These are phyloP conservation scores for Schwanniomyces etchellsii DNA, from an alignment of 1,139 yeast species.

Conservation along the genomic window DNA sequence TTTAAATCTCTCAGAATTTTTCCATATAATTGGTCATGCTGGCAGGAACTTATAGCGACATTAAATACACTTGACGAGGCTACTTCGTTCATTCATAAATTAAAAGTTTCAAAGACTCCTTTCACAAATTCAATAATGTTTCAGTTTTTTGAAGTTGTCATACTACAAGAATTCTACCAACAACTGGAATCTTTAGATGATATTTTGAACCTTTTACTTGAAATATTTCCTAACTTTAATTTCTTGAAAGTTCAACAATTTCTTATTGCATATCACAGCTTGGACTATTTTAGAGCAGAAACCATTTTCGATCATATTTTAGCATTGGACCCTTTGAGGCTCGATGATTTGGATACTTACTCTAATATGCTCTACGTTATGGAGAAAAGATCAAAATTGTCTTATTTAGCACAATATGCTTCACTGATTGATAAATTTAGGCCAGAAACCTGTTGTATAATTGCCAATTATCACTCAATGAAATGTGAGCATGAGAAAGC, in stretches of 20 bases:
- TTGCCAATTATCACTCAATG: conserved; percentile 90
- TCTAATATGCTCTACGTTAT: conserved; percentile 92
- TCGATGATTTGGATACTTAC: conserved; percentile 87
- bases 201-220: conserved; percentile 41
- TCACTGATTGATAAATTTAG: conserved; percentile 79
- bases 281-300: conserved; percentile 81
- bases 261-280: conserved; percentile 68
- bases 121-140: conserved; percentile 46
- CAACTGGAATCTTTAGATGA: conserved; percentile 47
- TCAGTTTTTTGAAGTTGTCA: conserved; percentile 60
- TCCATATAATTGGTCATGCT: conserved; percentile 92
- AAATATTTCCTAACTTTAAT: conserved; percentile 63
- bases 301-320: conserved; percentile 70
- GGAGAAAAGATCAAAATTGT: conserved; percentile 81
- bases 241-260: conserved; percentile 80
- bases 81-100: conserved; percentile 33
- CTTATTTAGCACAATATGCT: conserved; percentile 83
- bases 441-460: conserved; percentile 91
- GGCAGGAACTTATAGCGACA: conserved; percentile 76
- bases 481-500: conserved; percentile 94
- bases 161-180: conserved; percentile 78
- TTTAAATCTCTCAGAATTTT: conserved; percentile 54
- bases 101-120: conserved; percentile 20
- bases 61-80: conserved; percentile 64
- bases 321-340: conserved; percentile 72